A percentile compares a stretch with the other conserved stretches of the same genome.
Evolutionary conservation across 2,329 filamentous ascomycete genomes (phyloP).

Genomic region (Huntiella savannae): DNA sequence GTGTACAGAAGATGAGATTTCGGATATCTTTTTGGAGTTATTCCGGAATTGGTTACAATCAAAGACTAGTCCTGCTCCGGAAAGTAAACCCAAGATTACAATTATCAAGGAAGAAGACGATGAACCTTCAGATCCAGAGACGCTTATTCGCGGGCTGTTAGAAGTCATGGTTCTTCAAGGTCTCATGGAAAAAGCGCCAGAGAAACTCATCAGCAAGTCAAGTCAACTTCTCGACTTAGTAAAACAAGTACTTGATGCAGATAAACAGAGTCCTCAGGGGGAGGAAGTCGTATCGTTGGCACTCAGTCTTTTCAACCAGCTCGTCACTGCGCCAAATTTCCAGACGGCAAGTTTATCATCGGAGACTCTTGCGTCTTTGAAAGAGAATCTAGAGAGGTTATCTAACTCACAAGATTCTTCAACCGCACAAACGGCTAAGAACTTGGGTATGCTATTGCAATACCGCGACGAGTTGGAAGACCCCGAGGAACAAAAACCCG

Average conservation of each 20-base stretch:
- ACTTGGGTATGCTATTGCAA: constrained; percentile 34
- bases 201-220: constrained; percentile 44
- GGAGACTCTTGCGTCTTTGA: constrained; percentile 25
- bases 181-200: constrained; percentile 42
- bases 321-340: constrained; percentile 39
- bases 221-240: constrained; percentile 46
- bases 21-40: constrained; percentile 39
- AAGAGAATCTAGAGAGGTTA: constrained; percentile 28
- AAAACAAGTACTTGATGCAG: constrained; percentile 35
- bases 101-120: constrained; percentile 17
- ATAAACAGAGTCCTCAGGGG: constrained; percentile 22
- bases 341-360: constrained; percentile 27
- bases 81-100: constrained; percentile 15
- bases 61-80: constrained; percentile 14
- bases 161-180: constrained; percentile 45
- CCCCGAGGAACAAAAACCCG: constrained; percentile 20
- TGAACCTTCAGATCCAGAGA: constrained; percentile 11
- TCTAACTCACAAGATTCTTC: constrained; percentile 13
- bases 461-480: constrained; percentile 36
- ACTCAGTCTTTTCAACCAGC: constrained; percentile 41
- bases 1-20: constrained; percentile 35
- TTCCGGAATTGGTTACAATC: constrained; percentile 36
- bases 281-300: constrained; percentile 33
- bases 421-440: constrained; percentile 27
- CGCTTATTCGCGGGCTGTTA: constrained; percentile 30